Percentiles rank a stretch among this genome's conserved stretches.
Conservation (phyloP, 768 basidiomycete genomes). For the Cyathus striatus region DNA sequence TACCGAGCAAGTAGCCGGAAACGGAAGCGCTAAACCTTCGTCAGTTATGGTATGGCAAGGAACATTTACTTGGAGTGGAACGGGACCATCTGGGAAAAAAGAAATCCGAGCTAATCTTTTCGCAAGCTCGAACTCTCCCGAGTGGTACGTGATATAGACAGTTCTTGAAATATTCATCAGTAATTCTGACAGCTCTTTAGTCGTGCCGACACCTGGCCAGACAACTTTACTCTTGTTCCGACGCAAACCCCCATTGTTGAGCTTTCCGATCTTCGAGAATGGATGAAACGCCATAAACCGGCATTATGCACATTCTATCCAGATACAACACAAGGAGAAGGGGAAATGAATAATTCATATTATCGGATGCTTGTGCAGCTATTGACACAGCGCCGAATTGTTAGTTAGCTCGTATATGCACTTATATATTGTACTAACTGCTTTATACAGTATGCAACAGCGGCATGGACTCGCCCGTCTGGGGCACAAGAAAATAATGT, state of each 20-base stretch:
- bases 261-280: conserved; percentile 31
- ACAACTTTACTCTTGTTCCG: conserved; percentile 31
- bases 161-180: conserved; percentile 1
- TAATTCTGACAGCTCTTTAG: conserved; percentile 22
- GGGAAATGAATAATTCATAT: conserved; percentile 34
- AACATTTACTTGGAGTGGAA: conserved; percentile 38
- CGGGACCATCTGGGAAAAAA: conserved; percentile 28
- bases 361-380: conserved; percentile 36
- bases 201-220: conserved; percentile 50
- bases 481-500: conserved; percentile 39
- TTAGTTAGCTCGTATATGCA: conserved; percentile 21
- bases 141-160: conserved; percentile 24
- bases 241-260: conserved; percentile 37
- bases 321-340: conserved; percentile 21
- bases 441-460: conserved; percentile 39
- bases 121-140: conserved; percentile 19
- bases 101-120: conserved; percentile 39
- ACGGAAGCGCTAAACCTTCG: background rate
- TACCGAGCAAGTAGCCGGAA: background rate
- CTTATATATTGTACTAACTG: background rate
- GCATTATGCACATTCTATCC: conserved; percentile 37
- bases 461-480: conserved; percentile 42
- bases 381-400: conserved; percentile 38
- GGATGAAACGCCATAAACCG: conserved; percentile 40
- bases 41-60: conserved; percentile 40